Percentiles rank a stretch among this genome's conserved stretches.
Conservation (phyloP, 495 filamentous ascomycete genomes). For the Lophiostoma macrostomum region DNA sequence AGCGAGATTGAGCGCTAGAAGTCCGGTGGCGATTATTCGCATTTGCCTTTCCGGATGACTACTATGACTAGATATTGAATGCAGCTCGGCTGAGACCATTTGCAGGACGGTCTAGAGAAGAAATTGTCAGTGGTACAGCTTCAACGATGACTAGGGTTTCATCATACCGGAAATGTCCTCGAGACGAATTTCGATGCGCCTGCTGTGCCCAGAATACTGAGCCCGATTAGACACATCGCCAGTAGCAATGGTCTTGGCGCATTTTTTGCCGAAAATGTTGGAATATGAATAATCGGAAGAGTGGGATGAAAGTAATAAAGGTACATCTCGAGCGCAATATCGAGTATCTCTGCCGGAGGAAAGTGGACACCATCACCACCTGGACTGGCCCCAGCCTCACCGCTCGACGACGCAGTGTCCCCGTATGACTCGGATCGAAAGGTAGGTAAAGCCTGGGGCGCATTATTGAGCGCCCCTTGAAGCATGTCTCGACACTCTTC, state of each 20-base stretch:
- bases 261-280: slow-evolving; percentile 51
- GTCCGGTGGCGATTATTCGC: slow-evolving; percentile 48
- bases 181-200: slow-evolving; percentile 50
- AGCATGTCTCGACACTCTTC: slow-evolving; percentile 50
- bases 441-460: slow-evolving; percentile 19
- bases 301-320: slow-evolving; percentile 52
- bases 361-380: slow-evolving; percentile 39
- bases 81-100: slow-evolving; percentile 45
- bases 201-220: slow-evolving; percentile 51
- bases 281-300: slow-evolving; percentile 52
- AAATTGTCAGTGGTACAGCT: background rate
- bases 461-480: slow-evolving; percentile 36
- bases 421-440: slow-evolving; percentile 24
- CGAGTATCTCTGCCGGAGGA: slow-evolving; percentile 53
- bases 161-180: slow-evolving; percentile 47
- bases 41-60: slow-evolving; percentile 44
- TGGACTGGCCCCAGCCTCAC: slow-evolving; percentile 30
- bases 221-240: slow-evolving; percentile 53
- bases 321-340: slow-evolving; percentile 55
- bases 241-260: slow-evolving; percentile 46
- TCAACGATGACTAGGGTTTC: slow-evolving; percentile 21
- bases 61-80: slow-evolving; percentile 42
- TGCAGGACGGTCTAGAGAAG: slow-evolving; percentile 43
- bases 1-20: slow-evolving; percentile 50
- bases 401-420: slow-evolving; percentile 33